Base-by-base conservation (phyloP, 2,329 filamentous ascomycete species). In the Alternaria rosae region DNA sequence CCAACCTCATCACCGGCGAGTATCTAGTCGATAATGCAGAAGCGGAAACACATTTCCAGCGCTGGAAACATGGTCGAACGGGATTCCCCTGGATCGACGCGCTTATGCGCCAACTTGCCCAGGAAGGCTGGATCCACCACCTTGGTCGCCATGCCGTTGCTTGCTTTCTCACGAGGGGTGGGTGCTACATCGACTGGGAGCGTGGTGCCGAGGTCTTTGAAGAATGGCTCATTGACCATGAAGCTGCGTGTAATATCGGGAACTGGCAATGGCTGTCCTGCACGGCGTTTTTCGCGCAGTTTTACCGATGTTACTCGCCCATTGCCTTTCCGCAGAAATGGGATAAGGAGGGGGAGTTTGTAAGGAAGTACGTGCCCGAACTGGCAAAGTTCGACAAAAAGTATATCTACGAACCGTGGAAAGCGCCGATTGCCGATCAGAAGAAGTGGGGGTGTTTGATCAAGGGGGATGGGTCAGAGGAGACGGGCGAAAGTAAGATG, bases 21-120 rank as follows among this genome's bases (percentile, higher is more conserved):
- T 91, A 93, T 75, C 82, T 87, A 54, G 79, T 92, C 62, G 90
- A 93, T 74, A 85, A 84, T 2, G 72, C 82, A 10, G 78, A 87
- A 60, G 90, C 90, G 1, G 89, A 92, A 57, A 73, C 78, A 9
- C 90, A 87, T 85, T 91, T 93, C 74, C 82, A 82, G 64, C 85
- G 91, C 53, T 94, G 91, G 91, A 87, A 87, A 71, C 75, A 83
- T 32, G 91, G 91, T 2, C 80, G 83, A 23, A 94, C 91, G 0
- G 91, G 91, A 0, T 93, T 93, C 64, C 91, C 91, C 0, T 93
- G 89, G 87, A 92, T 94, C 68, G 91, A 94, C 71, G 91, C 90
- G 0, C 82, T 93, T 42, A 93, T 94, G 91, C 86, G 91, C 1
- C 91, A 93, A 76, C 82, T 94, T 13, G 82, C 84, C 13, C 75